Percentiles rank a stretch among this genome's conserved stretches.
These are phyloP conservation scores for Luvunga scandens DNA, from an alignment of 345 rosid genomes.

Conservation along the genomic window DNA sequence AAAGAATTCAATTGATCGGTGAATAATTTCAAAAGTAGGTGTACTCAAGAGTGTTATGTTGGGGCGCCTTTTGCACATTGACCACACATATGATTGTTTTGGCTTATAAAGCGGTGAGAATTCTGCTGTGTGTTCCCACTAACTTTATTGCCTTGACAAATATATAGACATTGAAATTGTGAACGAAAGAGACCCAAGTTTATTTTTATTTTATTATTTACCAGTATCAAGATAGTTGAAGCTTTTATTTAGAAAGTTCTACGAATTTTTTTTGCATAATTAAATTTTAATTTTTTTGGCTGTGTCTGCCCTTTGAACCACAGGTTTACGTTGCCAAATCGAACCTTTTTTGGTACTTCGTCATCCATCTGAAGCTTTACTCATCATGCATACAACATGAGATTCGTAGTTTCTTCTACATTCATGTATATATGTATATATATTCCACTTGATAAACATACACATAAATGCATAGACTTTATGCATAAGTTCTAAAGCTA, in stretches of 20 bases:
- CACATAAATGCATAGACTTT: too few species aligned
- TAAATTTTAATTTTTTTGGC: neutral
- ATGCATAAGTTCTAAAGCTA: too few species aligned
- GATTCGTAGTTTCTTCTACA: neutral
- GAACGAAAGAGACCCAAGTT: neutral
- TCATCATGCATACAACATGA: neutral
- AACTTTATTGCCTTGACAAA: neutral
- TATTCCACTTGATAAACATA: too few species aligned
- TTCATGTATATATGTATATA: neutral
- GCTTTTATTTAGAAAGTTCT: neutral
- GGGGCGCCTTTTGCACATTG: slow-evolving; percentile 5
- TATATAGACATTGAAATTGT: neutral
- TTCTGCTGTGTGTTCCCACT: slow-evolving; percentile 12
- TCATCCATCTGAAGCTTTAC: neutral
- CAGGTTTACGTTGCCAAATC: neutral
- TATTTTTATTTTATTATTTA: neutral
- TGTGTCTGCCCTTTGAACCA: neutral
- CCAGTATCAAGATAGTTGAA: neutral
- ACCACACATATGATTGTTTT: slow-evolving; percentile 14
- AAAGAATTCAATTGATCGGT: slow-evolving; percentile 21
- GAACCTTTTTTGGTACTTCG: neutral
- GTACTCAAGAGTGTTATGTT: slow-evolving; percentile 12
- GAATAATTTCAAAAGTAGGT: slow-evolving; percentile 31
- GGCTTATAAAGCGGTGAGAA: slow-evolving; percentile 3
- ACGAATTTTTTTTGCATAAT: neutral